A percentile compares a stretch with the other conserved stretches of the same genome.
Conservation (phyloP, 305 asterid genomes). For the Solanum hybrid region DNA sequence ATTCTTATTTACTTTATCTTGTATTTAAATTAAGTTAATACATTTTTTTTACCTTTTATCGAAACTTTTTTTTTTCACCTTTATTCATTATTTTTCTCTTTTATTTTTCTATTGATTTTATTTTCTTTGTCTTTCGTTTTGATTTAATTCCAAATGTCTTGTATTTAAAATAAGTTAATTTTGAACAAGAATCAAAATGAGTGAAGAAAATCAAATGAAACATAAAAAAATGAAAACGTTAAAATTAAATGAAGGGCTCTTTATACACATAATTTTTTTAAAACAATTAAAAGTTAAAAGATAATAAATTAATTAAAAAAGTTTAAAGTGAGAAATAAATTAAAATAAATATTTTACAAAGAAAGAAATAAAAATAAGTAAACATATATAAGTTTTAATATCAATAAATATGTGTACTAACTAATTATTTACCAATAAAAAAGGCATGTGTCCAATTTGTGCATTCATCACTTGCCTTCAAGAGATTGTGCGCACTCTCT, state of each 20-base stretch:
- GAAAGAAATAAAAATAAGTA: too few species aligned
- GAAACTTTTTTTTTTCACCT: neutral
- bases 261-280: neutral
- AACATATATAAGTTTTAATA: neutral
- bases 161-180: neutral
- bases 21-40: too few species aligned
- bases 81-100: neutral
- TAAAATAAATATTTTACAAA: too few species aligned
- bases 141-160: too few species aligned
- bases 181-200: neutral
- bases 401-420: too few species aligned
- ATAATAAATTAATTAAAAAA: too few species aligned
- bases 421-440: neutral
- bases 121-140: neutral
- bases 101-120: too few species aligned
- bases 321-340: neutral
- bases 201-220: neutral
- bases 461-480: neutral
- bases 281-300: too few species aligned
- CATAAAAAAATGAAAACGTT: neutral
- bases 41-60: neutral
- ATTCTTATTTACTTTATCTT: neutral
- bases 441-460: neutral
- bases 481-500: neutral
- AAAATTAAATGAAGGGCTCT: neutral